Conservation (phyloP, 768 basidiomycete species). For the Lyophyllum semitale region DNA sequence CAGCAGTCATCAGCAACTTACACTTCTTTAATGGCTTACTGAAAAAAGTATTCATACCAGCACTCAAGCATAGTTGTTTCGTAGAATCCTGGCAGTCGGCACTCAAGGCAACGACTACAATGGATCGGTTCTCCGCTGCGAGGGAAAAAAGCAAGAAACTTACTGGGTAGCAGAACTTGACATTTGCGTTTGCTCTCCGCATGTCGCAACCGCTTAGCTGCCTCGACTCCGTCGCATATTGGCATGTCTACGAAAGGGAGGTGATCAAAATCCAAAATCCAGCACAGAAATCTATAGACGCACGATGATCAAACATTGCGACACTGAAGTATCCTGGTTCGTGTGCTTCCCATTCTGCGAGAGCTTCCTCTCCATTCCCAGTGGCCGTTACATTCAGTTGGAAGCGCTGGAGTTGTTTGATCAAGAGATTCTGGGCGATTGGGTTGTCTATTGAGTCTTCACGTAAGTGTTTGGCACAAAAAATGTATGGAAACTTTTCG, state of each 20-base stretch:
- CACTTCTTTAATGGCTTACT: conserved; percentile 71
- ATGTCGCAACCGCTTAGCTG: conserved; percentile 61
- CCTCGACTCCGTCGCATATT: conserved; percentile 76
- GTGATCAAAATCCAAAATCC: not conserved
- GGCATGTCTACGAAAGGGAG: conserved; percentile 62
- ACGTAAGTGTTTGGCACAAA: not conserved
- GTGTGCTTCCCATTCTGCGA: conserved; percentile 68
- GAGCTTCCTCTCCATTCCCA: conserved; percentile 68
- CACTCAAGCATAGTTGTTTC: conserved; percentile 73
- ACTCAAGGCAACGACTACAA: conserved; percentile 66
- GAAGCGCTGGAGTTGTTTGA: conserved; percentile 67
- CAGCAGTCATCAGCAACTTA: conserved; percentile 26
- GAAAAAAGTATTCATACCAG: conserved; percentile 78
- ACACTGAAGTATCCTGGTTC: conserved; percentile 70
- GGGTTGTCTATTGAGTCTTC: conserved; percentile 54
- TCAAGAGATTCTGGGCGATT: conserved; percentile 65
- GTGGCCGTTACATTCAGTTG: conserved; percentile 64
- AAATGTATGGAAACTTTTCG: not conserved
- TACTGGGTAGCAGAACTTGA: conserved; percentile 56
- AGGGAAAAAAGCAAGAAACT: conserved; percentile 17
- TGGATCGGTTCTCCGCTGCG: not conserved
- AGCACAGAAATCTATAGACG: conserved; percentile 20
- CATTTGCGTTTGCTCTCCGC: conserved; percentile 61
- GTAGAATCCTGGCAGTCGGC: conserved; percentile 80
- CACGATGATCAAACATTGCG: conserved; percentile 77